Base-by-base conservation (phyloP, 495 filamentous ascomycete genomes). In the Diplogelasinospora grovesii region DNA sequence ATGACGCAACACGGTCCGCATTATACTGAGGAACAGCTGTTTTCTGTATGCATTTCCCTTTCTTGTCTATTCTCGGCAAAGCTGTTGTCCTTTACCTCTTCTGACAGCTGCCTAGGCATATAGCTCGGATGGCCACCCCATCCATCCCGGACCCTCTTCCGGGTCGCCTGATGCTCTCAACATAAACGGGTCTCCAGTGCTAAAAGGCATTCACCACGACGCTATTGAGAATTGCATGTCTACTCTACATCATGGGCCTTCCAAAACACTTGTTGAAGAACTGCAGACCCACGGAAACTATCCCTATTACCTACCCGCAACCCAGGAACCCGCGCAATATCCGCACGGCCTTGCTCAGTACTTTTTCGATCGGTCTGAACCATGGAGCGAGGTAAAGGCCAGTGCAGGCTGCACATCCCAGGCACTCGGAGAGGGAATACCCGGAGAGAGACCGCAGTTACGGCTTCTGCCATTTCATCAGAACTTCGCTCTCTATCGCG, bases 401-500 rank as follows among this genome's bases (percentile, higher is more conserved):
- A n/a, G n/a, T n/a, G n/a, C n/a, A n/a, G n/a, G n/a, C n/a, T n/a
- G n/a, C n/a, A n/a, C n/a, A n/a, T n/a, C n/a, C n/a, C n/a, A n/a
- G n/a, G n/a, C n/a, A n/a, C n/a, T n/a, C n/a, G n/a, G n/a, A n/a
- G n/a, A n/a, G n/a, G n/a, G n/a, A n/a, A n/a, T n/a, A n/a, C n/a
- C n/a, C n/a, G n/a, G n/a, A n/a, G n/a, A n/a, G n/a, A n/a, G n/a
- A n/a, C n/a, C n/a, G n/a, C n/a, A n/a, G n/a, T n/a, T n/a, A n/a
- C n/a, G n/a, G n/a, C n/a, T n/a, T n/a, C n/a, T n/a, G n/a, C n/a
- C n/a, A n/a, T n/a, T n/a, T n/a, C n/a, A n/a, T n/a, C n/a, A n/a
- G n/a, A n/a, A 32, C 8, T 47, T 48, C 36, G 22, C 6, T 23
- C 21, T 24, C 10, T 59, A 50, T 27, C 50, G 56, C 16, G 54